Percentiles rank a stretch among this genome's conserved stretches.
phyloP scores from a whole-genome alignment of 2,329 filamentous ascomycete genomes.

The Penicillium capsulatum region DNA sequence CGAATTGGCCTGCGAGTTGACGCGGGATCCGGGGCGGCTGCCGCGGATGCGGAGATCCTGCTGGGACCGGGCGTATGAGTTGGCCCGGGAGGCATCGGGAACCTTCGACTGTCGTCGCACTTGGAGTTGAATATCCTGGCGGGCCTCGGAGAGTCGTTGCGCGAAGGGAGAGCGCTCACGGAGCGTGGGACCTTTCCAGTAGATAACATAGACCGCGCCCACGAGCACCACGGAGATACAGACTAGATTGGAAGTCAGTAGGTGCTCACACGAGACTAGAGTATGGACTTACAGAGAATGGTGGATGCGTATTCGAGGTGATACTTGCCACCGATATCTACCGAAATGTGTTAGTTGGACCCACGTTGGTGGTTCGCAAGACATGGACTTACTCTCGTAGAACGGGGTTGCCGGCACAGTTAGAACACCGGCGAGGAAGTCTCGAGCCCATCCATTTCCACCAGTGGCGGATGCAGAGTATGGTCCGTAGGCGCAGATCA shows the following conservation, averaged over 20 bases:
- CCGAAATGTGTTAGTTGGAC: slow-evolving; percentile 8
- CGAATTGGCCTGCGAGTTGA: slow-evolving; percentile 31
- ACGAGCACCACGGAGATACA: slow-evolving; percentile 60
- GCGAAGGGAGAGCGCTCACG: slow-evolving; percentile 62
- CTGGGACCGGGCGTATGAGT: slow-evolving; percentile 38
- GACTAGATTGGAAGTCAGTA: slow-evolving; percentile 27
- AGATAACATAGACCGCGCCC: slow-evolving; percentile 61
- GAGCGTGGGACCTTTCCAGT: slow-evolving; percentile 59
- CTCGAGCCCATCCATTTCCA: slow-evolving; percentile 62
- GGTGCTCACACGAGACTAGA: background rate
- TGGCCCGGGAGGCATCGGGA: slow-evolving; percentile 33
- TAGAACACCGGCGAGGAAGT: slow-evolving; percentile 62
- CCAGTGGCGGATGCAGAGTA: slow-evolving; percentile 64
- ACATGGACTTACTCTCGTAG: slow-evolving; percentile 35
- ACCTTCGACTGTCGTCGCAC: slow-evolving; percentile 34
- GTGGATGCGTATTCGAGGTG: slow-evolving; percentile 59
- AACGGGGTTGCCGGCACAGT: slow-evolving; percentile 57
- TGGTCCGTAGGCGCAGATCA: slow-evolving; percentile 63
- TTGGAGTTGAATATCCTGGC: slow-evolving; percentile 29
- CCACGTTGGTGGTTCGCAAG: background rate
- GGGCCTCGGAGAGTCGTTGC: slow-evolving; percentile 54
- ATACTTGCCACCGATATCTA: slow-evolving; percentile 53
- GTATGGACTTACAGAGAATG: slow-evolving; percentile 50
- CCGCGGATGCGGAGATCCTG: slow-evolving; percentile 38
- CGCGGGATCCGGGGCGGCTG: slow-evolving; percentile 34